These are phyloP conservation scores for Eucalyptus curtisii DNA, from an alignment of 345 rosid genomes.

Conservation along the genomic window DNA sequence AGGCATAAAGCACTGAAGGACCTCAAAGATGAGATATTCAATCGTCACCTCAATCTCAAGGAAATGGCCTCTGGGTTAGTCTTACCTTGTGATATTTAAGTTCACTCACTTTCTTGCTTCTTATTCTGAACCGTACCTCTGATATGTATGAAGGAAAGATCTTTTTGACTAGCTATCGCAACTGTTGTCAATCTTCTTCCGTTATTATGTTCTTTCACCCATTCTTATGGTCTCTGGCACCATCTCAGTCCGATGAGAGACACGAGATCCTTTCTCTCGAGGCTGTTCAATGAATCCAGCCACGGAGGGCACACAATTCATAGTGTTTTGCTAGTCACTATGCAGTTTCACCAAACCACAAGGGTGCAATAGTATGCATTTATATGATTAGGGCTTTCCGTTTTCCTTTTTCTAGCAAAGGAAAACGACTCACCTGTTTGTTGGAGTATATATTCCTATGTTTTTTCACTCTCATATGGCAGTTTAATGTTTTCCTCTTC, in stretches of 20 bases:
- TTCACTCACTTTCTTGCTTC: background rate
- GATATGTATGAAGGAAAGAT: background rate
- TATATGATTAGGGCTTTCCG: background rate
- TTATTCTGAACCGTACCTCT: background rate
- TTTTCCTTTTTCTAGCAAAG: background rate
- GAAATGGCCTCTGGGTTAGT: constrained; percentile 80
- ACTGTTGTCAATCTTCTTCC: background rate
- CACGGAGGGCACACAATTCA: background rate
- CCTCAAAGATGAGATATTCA: constrained; percentile 67
- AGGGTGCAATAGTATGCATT: background rate
- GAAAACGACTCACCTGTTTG: background rate
- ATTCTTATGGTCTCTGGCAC: background rate
- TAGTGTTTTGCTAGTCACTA: background rate
- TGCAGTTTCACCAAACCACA: background rate
- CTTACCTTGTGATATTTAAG: background rate
- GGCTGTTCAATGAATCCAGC: background rate
- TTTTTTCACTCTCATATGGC: background rate
- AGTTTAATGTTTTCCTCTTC: background rate
- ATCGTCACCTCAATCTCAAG: constrained; percentile 52
- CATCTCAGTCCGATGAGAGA: background rate
- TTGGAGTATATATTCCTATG: background rate
- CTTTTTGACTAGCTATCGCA: background rate
- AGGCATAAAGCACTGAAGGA: constrained; percentile 86
- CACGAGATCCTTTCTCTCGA: background rate
- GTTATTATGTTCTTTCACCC: background rate